These are phyloP conservation scores for Botryosphaeria dothidea DNA, from an alignment of 2,329 filamentous ascomycete species.

Conservation along the genomic window DNA sequence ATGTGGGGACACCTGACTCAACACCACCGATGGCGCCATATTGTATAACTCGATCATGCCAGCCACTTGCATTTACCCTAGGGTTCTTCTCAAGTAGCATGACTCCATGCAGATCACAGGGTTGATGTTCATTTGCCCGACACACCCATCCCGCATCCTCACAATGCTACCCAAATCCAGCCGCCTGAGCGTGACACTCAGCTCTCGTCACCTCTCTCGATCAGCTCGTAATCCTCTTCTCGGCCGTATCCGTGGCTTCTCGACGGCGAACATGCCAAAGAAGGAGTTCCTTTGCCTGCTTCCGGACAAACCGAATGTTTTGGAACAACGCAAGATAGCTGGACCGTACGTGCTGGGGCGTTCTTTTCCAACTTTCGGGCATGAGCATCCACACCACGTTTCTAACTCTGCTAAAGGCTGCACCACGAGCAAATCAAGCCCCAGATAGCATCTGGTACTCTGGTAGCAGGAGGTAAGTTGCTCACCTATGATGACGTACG, in stretches of 20 bases:
- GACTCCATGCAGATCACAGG: no score
- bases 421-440: not conserved
- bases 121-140: no score
- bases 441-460: not conserved
- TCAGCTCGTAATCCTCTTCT: not conserved
- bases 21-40: no score
- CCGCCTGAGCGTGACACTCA: not conserved
- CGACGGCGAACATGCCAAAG: not conserved
- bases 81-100: no score
- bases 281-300: not conserved
- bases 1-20: not conserved
- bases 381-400: rapidly evolving
- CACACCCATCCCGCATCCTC: no score
- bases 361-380: not conserved
- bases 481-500: no score
- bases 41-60: no score
- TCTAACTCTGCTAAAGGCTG: not conserved
- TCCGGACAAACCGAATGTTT: not conserved
- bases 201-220: not conserved
- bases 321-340: not conserved
- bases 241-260: not conserved
- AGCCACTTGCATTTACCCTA: no score
- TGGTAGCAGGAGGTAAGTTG: not conserved
- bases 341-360: not conserved
- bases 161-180: not conserved